These are phyloP conservation scores for Ascocoryne sarcoides DNA, from an alignment of 2,329 filamentous ascomycete genomes.

Conservation along the genomic window DNA sequence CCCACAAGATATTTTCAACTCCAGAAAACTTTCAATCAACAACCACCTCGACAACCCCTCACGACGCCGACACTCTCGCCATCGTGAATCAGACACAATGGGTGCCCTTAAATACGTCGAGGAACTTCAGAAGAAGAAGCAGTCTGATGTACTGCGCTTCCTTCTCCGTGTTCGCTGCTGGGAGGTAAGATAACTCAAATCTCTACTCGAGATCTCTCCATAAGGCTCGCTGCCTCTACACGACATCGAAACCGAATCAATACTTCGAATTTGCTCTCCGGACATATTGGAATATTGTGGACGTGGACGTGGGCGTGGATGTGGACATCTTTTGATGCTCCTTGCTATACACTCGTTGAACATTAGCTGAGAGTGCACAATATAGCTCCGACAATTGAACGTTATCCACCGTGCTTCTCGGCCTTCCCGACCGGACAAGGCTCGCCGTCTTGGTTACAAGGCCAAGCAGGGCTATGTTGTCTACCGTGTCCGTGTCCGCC, in stretches of 20 bases:
- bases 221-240: too few species aligned
- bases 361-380: slow-evolving; percentile 99
- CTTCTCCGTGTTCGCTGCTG: slow-evolving; percentile 99
- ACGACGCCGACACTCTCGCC: background rate
- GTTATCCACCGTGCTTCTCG: slow-evolving; percentile 98
- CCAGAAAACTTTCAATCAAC: background rate
- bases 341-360: slow-evolving; percentile 99
- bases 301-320: slow-evolving; percentile 16
- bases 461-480: slow-evolving; percentile 99
- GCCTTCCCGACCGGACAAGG: slow-evolving; percentile 98
- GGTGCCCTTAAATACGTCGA: slow-evolving; percentile 99
- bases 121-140: slow-evolving; percentile 99
- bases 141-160: slow-evolving; percentile 99
- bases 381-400: slow-evolving; percentile 99
- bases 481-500: slow-evolving; percentile 97
- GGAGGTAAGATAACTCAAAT: slow-evolving; percentile 68
- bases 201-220: too few species aligned
- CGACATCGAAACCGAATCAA: slow-evolving; percentile 24
- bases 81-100: slow-evolving; percentile 29
- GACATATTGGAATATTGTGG: slow-evolving; percentile 25
- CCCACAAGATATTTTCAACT: background rate
- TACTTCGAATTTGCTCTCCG: slow-evolving; percentile 26
- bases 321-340: slow-evolving; percentile 34
- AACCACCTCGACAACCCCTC: background rate
- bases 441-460: slow-evolving; percentile 99